These are phyloP conservation scores for Sphagnum magellanicum DNA, from an alignment of 228 moss, liverwort and hornwort species.

Conservation along the genomic window DNA sequence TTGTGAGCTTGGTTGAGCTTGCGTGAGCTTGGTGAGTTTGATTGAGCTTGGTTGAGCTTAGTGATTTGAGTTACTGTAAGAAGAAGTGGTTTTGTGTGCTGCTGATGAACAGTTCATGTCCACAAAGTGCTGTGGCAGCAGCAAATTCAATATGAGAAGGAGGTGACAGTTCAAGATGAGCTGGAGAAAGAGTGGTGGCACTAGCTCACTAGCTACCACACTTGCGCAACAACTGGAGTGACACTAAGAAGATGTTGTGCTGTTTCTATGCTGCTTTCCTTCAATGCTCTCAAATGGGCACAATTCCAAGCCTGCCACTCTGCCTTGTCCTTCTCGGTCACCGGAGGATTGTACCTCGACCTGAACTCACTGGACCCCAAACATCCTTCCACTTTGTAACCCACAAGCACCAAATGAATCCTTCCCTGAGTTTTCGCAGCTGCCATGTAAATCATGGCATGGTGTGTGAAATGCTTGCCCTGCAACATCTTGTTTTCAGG, in stretches of 20 bases:
- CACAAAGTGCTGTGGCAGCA: too few relatives aligned
- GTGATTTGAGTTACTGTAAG: too few relatives aligned
- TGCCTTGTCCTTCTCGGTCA: conserved; percentile 23
- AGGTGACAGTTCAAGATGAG: too few relatives aligned
- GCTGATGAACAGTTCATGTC: too few relatives aligned
- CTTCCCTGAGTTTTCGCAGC: conserved; percentile 25
- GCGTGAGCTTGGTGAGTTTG: too few relatives aligned
- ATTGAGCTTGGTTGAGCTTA: too few relatives aligned
- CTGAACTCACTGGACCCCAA: conserved; percentile 51
- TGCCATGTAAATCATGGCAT: conserved; percentile 45
- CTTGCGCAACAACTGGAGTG: conserved; percentile 35
- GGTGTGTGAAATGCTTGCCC: conserved; percentile 9
- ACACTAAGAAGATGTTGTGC: conserved; percentile 35
- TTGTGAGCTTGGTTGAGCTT: too few relatives aligned
- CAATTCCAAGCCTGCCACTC: conserved; percentile 53
- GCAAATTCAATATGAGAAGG: too few relatives aligned
- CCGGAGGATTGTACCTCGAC: conserved; percentile 38
- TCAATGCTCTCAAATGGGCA: conserved; percentile 34
- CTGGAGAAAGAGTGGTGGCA: too few relatives aligned
- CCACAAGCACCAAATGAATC: conserved; percentile 57
- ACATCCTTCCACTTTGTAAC: conserved; percentile 39
- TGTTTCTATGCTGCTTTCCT: conserved; percentile 36
- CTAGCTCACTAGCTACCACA: background rate
- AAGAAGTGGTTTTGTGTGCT: too few relatives aligned
- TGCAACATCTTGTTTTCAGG: too few relatives aligned